A percentile compares a stretch with the other conserved stretches of the same genome.
phyloP scores from a whole-genome alignment of 768 basidiomycete species.

The Brasilioporus rufonigricans region DNA sequence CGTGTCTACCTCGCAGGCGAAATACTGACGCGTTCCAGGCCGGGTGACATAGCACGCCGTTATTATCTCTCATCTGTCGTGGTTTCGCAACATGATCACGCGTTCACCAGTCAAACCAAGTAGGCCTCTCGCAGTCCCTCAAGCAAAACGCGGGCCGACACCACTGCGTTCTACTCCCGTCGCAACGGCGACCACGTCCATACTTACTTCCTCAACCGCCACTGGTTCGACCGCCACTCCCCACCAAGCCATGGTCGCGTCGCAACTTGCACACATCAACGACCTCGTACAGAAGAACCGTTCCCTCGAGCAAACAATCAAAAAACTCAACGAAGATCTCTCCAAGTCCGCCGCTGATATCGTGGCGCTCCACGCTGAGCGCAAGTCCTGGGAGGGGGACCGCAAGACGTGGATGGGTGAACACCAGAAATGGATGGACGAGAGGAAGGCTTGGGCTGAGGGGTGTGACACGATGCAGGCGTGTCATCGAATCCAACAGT shows the following conservation, averaged over 20 bases:
- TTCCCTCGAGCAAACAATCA: slow-evolving; percentile 58
- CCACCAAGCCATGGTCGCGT: slow-evolving; percentile 50
- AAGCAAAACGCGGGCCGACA: slow-evolving; percentile 19
- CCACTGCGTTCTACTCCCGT: slow-evolving; percentile 19
- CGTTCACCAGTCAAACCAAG: slow-evolving; percentile 29
- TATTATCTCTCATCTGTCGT: not conserved
- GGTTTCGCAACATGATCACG: slow-evolving; percentile 22
- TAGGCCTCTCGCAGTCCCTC: slow-evolving; percentile 6
- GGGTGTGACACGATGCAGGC: slow-evolving; percentile 62
- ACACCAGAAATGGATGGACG: slow-evolving; percentile 45
- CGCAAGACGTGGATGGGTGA: slow-evolving; percentile 24
- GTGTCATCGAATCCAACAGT: slow-evolving; percentile 64
- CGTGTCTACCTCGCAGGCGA: not conserved
- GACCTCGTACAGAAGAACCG: slow-evolving; percentile 71
- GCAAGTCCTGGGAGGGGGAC: slow-evolving; percentile 29
- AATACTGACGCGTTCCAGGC: slow-evolving; percentile 1
- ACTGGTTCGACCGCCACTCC: slow-evolving; percentile 33
- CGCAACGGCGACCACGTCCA: slow-evolving; percentile 23
- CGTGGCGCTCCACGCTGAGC: slow-evolving; percentile 41
- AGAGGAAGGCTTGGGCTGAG: slow-evolving; percentile 58
- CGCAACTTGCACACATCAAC: slow-evolving; percentile 66
- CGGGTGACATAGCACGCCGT: not conserved
- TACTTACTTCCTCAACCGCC: slow-evolving; percentile 27
- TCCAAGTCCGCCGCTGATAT: slow-evolving; percentile 29
- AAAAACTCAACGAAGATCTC: slow-evolving; percentile 51